Base-by-base conservation (phyloP, 2,329 filamentous ascomycete genomes). In the Beauveria medogensis region DNA sequence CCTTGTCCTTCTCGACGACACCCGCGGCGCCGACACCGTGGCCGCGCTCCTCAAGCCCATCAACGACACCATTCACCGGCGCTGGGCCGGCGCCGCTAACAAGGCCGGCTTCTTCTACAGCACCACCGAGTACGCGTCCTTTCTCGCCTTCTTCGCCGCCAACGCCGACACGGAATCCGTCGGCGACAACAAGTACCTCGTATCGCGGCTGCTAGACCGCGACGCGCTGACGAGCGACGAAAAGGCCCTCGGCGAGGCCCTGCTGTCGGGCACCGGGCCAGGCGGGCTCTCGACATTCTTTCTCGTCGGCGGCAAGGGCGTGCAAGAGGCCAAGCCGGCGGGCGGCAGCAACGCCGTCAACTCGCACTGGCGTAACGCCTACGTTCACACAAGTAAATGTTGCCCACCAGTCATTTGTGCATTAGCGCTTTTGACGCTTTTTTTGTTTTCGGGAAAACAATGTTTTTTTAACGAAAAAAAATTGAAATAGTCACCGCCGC, bases 311-410 rank as follows among this genome's bases (percentile, higher is more conserved):
- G 79, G 80, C 0, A 74, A 75, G 40, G 80, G 76, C 0, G 73
- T 80, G 1, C 68, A 71, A 0, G 66, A 80, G 47, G 79, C 77
- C 2, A 67, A 69, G 37, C 77, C 78, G 0, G 68, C 75, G 20
- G 79, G 79, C 0, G 78, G 78, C 0, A 69, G 75, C 48, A 78
- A 77, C 28, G 72, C 77, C 3, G 71, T 80, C 20, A 74, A 74
- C 53, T 77, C 78, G 0, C 75, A 77, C 1, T 83, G 78, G 78
- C 71, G 80, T 20, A 73, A 63, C n/a, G 71, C 75, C 0, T 69
- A 73, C 18, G 67, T 74, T n/a, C 74, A 77, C 62, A 64, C 68
- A 12, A 63, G 75, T 74, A 67, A n/a, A 46, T 51, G 24, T 28
- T 28, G 28, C 10, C 22, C 22, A 22, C 22, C 22, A 22, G 22